Base-by-base conservation (phyloP, 202 grass and related monocot species). In the Elaeis oleifera region DNA sequence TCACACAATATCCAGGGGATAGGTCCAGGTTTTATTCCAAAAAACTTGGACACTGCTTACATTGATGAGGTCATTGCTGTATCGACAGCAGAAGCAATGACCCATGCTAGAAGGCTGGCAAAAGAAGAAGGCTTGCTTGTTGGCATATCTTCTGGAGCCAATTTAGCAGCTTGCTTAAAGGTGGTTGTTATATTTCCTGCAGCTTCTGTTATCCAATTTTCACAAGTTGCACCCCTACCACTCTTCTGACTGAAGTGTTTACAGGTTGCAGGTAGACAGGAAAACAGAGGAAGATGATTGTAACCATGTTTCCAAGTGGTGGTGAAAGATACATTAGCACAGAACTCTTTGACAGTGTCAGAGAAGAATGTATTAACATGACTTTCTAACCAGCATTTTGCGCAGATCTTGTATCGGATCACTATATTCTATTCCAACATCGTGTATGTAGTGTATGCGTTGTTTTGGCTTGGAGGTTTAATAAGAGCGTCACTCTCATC, bases 1-100 rank as follows among this genome's bases (percentile, higher is more conserved):
- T 74, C 52, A 63, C 91, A 90, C 75, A 85, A 96, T 69, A 96
- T 96, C 59, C 91, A 96, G 74, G 87, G 87, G 69, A 58, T 90
- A 24, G 87, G 87, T 2, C 70, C 87, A 79, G 83, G 81, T 55
- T 71, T 96, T 18, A 1, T 81, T 54, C 91, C 87, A n/a, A 25
- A 78, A 64, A 71, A 71, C 49, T 60, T 96, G 60, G 91, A 96
- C 51, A 80, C 59, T 0, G 85, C 84, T 3, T 62, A 74, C 58
- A 76, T 96, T 2, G 91, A 88, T 54, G 91, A 96, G 51, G 48
- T 70, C 0, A 22, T 90, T 58, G 79, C 74, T 0, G 81, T 96
- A 48, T 67, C 79, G n/a, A 78, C 79, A 0, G 74, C 83, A 50
- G 91, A 90, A 18, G 70, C 91, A 2, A 96, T 90, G 81, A 57